phyloP scores from a whole-genome alignment of 2,329 filamentous ascomycete species.

The Aspergillus eucalypticola region DNA sequence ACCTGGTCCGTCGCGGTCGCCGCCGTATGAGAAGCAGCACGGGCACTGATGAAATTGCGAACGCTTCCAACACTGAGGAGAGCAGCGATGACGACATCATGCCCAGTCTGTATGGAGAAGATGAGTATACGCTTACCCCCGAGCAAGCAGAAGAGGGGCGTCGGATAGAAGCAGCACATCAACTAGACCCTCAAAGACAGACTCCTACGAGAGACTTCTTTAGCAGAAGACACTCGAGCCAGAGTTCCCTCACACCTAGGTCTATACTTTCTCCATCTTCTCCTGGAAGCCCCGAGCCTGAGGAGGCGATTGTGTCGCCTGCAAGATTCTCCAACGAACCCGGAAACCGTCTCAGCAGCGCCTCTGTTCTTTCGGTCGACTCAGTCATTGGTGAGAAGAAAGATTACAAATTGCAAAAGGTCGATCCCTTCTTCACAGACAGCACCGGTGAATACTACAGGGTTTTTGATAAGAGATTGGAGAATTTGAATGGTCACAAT shows the following conservation, averaged over 20 bases:
- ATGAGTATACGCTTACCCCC: constrained; percentile 40
- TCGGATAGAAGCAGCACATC: constrained; percentile 21
- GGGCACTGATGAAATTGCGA: constrained; percentile 34
- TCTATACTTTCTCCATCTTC: constrained; percentile 27
- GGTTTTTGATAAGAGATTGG: constrained; percentile 59
- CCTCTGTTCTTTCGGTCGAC: constrained; percentile 56
- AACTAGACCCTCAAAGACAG: constrained; percentile 19
- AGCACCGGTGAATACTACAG: constrained; percentile 62
- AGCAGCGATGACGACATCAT: constrained; percentile 43
- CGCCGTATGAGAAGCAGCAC: constrained; percentile 28
- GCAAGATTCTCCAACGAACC: constrained; percentile 27
- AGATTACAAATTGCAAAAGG: constrained; percentile 64
- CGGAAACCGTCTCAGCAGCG: constrained; percentile 39
- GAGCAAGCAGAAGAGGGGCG: constrained; percentile 37
- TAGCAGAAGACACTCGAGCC: constrained; percentile 28
- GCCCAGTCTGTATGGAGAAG: constrained; percentile 40
- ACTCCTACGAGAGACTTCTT: constrained; percentile 21
- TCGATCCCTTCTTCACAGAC: constrained; percentile 68
- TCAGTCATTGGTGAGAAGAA: constrained; percentile 62
- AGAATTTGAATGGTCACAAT: constrained; percentile 56
- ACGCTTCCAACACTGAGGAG: constrained; percentile 32
- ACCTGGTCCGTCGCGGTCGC: constrained; percentile 33
- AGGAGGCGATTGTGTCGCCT: constrained; percentile 35
- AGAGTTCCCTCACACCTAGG: constrained; percentile 24
- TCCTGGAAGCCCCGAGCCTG: constrained; percentile 34